Evolutionary conservation across 805 yeast genomes (phyloP).

Genomic region (Ogataea populi-albae): DNA sequence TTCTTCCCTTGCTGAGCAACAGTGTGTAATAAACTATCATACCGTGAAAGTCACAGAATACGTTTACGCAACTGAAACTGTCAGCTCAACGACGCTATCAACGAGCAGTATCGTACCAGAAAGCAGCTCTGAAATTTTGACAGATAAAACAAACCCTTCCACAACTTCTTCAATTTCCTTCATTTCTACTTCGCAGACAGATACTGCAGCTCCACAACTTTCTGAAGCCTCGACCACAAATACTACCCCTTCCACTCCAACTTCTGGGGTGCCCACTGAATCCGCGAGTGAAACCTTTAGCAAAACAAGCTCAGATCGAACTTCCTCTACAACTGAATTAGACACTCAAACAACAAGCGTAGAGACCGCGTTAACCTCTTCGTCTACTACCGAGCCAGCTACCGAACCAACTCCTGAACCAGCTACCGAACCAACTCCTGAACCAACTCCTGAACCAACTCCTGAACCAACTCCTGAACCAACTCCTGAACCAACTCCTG

Average conservation of each 20-base stretch:
- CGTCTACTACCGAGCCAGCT: conserved; percentile 15
- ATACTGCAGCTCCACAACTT: too few species aligned
- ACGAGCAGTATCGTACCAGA: neutral
- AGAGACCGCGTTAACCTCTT: conserved; percentile 4
- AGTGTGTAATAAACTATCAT: conserved; percentile 18
- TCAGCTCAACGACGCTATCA: neutral
- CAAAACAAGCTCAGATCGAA: conserved; percentile 3
- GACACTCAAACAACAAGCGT: conserved; percentile 11
- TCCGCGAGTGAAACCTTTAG: too few species aligned
- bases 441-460: neutral
- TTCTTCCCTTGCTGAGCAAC: conserved; percentile 3
- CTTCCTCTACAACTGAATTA: conserved; percentile 7
- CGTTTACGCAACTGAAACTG: conserved; percentile 11
- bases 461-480: neutral
- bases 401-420: conserved; percentile 7
- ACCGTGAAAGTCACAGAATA: conserved; percentile 17
- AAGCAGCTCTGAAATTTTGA: too few species aligned
- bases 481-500: conserved; percentile 24
- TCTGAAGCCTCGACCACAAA: too few species aligned
- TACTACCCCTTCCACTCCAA: conserved; percentile 8
- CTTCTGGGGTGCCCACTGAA: conserved; percentile 18
- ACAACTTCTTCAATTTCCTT: conserved; percentile 14
- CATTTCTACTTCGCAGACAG: too few species aligned
- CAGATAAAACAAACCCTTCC: conserved; percentile 7
- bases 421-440: too few species aligned